These are phyloP conservation scores for Pleurotus eryngii DNA, from an alignment of 768 basidiomycete species.

Conservation along the genomic window DNA sequence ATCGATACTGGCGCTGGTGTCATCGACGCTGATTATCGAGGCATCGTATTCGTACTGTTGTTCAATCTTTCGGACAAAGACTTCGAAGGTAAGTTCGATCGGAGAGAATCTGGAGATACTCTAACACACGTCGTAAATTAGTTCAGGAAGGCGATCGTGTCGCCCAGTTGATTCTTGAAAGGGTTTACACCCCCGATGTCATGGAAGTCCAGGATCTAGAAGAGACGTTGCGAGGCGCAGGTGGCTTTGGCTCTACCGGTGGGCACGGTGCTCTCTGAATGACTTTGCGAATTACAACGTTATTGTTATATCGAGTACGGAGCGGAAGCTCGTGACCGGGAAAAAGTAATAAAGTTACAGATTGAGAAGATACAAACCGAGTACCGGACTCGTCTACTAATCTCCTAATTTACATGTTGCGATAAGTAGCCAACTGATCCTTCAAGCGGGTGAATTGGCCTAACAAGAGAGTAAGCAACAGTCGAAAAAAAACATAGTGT, in stretches of 20 bases:
- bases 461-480: background rate
- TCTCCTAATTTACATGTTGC: conserved; percentile 12
- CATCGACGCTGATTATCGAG: conserved; percentile 95
- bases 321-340: background rate
- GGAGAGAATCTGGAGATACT: background rate
- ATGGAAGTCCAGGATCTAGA: conserved; percentile 88
- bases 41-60: conserved; percentile 84
- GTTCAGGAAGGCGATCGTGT: conserved; percentile 94
- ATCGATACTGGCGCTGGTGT: conserved; percentile 98
- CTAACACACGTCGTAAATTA: conserved; percentile 24
- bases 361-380: background rate
- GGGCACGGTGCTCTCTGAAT: conserved; percentile 58
- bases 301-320: background rate
- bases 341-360: background rate
- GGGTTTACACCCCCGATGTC: conserved; percentile 81
- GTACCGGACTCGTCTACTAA: background rate
- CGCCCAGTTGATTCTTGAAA: conserved; percentile 92
- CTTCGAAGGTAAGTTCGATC: conserved; percentile 61
- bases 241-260: conserved; percentile 95
- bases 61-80: conserved; percentile 92
- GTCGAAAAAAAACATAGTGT: background rate
- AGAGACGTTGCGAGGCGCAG: conserved; percentile 76
- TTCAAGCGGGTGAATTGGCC: conserved; percentile 41
- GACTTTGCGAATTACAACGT: conserved; percentile 7
- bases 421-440: conserved; percentile 42